These are phyloP conservation scores for Lactuca sativa DNA, from an alignment of 129 eudicot genomes.

Conservation along the genomic window DNA sequence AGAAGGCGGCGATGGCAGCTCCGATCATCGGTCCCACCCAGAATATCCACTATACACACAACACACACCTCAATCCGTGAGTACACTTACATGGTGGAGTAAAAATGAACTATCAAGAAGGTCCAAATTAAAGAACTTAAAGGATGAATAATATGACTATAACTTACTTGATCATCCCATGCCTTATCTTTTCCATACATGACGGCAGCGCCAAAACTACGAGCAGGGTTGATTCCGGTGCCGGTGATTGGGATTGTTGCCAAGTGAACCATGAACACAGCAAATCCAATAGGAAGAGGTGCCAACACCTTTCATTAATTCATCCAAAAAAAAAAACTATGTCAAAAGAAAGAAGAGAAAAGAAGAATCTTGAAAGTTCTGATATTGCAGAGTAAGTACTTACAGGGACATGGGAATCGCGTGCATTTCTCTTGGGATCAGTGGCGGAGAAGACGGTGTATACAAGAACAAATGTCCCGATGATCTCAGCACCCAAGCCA, in stretches of 20 bases:
- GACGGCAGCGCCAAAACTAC: slow-evolving; percentile 42
- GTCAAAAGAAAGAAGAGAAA: background rate
- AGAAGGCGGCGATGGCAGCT: slow-evolving; percentile 39
- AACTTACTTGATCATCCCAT: slow-evolving; percentile 43
- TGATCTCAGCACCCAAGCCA: slow-evolving; percentile 64
- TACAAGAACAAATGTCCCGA: slow-evolving; percentile 59
- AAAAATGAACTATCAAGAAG: too few species aligned
- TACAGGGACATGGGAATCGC: slow-evolving; percentile 75
- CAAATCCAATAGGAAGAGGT: slow-evolving; percentile 39
- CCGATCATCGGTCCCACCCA: slow-evolving; percentile 49
- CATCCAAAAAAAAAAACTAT: background rate
- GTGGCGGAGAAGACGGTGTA: slow-evolving; percentile 78
- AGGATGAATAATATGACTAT: background rate
- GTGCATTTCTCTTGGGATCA: slow-evolving; percentile 69
- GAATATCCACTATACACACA: slow-evolving; percentile 35
- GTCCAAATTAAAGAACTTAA: background rate
- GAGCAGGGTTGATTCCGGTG: slow-evolving; percentile 44
- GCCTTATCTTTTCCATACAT: slow-evolving; percentile 42
- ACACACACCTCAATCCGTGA: slow-evolving; percentile 1
- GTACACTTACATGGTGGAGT: background rate
- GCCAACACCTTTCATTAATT: slow-evolving; percentile 33
- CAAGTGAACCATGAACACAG: slow-evolving; percentile 42
- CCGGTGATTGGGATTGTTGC: slow-evolving; percentile 43
- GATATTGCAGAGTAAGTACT: background rate
- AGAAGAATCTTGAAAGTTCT: background rate